Percentiles rank a stretch among this genome's conserved stretches.
These are phyloP conservation scores for Nannochloropsis gaditana DNA, from an alignment of 108 stramenopile species.

Conservation along the genomic window DNA sequence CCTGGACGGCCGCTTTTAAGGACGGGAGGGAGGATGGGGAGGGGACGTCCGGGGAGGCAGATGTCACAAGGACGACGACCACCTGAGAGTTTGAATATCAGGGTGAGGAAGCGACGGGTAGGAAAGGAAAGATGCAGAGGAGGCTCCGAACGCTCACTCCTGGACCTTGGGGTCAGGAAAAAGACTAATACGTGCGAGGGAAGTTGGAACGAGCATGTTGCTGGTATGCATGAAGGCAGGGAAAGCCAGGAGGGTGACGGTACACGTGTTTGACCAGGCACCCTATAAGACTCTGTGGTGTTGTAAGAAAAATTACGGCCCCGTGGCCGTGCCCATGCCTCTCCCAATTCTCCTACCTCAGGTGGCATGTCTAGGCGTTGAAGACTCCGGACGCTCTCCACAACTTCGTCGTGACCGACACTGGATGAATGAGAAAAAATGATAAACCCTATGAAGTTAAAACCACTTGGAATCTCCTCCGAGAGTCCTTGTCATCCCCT, in stretches of 20 bases:
- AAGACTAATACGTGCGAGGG: too few relatives aligned
- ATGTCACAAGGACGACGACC: slow-evolving; percentile 1
- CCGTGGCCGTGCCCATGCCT: not conserved
- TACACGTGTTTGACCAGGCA: too few relatives aligned
- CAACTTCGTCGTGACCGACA: not conserved
- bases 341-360: not conserved
- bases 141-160: too few relatives aligned
- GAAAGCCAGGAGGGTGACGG: too few relatives aligned
- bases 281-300: too few relatives aligned
- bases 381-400: not conserved
- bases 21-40: not conserved
- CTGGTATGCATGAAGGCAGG: too few relatives aligned
- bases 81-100: not conserved
- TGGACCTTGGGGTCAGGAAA: too few relatives aligned
- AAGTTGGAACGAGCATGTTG: too few relatives aligned
- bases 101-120: too few relatives aligned
- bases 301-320: too few relatives aligned
- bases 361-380: too few relatives aligned
- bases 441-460: not conserved
- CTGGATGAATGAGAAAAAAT: not conserved
- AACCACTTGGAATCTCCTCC: not conserved
- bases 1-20: not conserved
- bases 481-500: not conserved
- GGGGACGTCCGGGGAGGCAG: not conserved
- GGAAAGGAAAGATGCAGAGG: too few relatives aligned